Percentiles rank a stretch among this genome's conserved stretches.
phyloP scores from a whole-genome alignment of 345 rosid genomes.

The Fremontodendron californicum region DNA sequence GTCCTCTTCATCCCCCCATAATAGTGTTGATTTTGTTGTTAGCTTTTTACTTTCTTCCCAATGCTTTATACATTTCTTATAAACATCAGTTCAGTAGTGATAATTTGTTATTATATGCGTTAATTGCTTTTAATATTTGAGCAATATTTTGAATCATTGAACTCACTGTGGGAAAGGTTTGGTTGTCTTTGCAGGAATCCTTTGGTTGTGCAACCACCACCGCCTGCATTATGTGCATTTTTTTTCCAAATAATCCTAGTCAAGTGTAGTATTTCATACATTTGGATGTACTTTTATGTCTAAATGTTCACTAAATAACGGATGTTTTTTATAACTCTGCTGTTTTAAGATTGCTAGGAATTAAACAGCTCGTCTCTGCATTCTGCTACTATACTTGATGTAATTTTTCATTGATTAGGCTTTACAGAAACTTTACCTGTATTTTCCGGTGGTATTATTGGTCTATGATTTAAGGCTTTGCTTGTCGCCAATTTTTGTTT shows the following conservation, averaged over 20 bases:
- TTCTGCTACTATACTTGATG: neutral
- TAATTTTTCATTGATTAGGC: neutral
- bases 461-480: neutral
- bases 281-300: slow-evolving; percentile 10
- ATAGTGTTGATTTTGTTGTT: neutral
- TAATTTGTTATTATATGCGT: neutral
- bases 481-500: no score
- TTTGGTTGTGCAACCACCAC: neutral
- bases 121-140: neutral
- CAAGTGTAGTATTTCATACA: slow-evolving; percentile 8
- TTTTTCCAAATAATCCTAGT: neutral
- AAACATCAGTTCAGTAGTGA: no score
- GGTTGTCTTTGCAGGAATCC: slow-evolving; percentile 2
- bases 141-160: neutral
- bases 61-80: neutral
- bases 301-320: neutral
- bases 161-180: neutral
- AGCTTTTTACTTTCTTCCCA: neutral
- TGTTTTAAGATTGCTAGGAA: neutral
- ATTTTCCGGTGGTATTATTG: neutral
- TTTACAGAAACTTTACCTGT: neutral
- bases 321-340: neutral
- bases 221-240: neutral
- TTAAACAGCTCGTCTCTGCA: neutral
- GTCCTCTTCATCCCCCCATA: neutral